A percentile compares a stretch with the other conserved stretches of the same genome.
Evolutionary conservation across 306 rosid genomes (phyloP).

Genomic region (Astragalus glycyphyllos): DNA sequence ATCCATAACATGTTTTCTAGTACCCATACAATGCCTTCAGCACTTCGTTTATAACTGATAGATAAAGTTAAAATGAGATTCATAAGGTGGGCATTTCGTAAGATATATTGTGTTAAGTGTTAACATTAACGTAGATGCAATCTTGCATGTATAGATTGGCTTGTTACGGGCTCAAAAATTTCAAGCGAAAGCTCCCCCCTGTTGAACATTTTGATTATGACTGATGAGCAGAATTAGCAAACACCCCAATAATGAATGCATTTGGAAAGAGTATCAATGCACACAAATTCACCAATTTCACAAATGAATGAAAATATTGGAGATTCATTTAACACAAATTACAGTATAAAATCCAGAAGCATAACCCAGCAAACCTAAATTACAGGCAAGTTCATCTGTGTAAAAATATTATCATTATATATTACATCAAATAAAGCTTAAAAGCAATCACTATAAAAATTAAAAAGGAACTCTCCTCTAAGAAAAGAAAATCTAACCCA

Average conservation of each 20-base stretch:
- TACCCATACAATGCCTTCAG: no score
- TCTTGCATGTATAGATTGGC: not conserved
- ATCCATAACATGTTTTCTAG: no score
- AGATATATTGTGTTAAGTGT: not conserved
- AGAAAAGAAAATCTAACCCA: slow-evolving; percentile 35
- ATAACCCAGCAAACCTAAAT: slow-evolving; percentile 23
- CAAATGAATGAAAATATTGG: slow-evolving; percentile 5
- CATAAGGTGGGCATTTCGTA: not conserved
- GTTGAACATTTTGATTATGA: slow-evolving; percentile 11
- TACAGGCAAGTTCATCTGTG: slow-evolving; percentile 2
- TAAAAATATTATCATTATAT: slow-evolving; percentile 11
- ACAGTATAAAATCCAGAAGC: slow-evolving; percentile 29
- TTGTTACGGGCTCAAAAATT: not conserved
- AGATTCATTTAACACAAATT: slow-evolving; percentile 26
- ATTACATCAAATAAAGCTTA: slow-evolving; percentile 6
- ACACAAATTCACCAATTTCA: slow-evolving; percentile 36
- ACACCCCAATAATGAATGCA: not conserved
- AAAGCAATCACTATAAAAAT: slow-evolving; percentile 25
- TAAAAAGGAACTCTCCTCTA: slow-evolving; percentile 4
- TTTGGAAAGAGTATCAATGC: slow-evolving; percentile 13
- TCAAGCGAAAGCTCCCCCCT: not conserved
- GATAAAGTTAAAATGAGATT: not conserved
- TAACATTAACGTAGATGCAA: not conserved
- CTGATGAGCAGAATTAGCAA: not conserved
- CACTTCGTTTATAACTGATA: not conserved